Conservation (phyloP, 2,329 filamentous ascomycete species). For the Paraconiothyrium brasiliense region DNA sequence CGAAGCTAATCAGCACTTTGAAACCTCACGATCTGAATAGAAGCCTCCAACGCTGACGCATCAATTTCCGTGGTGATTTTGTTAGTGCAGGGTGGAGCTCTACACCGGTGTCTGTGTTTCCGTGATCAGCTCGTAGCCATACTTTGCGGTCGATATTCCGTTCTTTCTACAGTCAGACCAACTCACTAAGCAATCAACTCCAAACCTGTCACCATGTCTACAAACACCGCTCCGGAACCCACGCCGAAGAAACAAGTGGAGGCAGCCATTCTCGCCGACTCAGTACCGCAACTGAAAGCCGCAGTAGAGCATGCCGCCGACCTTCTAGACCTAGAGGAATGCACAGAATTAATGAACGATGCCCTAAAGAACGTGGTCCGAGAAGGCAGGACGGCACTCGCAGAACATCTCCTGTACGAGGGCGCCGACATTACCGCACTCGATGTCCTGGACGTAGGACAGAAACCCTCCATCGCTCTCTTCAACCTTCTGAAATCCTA, state of each 20-base stretch:
- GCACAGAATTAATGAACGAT: background rate
- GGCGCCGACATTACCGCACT: background rate
- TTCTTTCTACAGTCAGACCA: no score
- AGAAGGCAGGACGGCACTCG: background rate
- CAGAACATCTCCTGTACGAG: background rate
- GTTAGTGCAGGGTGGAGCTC: no score
- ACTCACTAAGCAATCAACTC: no score
- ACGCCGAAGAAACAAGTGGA: background rate
- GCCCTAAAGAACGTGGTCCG: background rate
- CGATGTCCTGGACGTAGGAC: background rate
- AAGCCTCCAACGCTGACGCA: no score
- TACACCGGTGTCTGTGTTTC: no score
- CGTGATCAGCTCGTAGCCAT: no score
- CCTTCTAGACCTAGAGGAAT: background rate
- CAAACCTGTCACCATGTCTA: background rate
- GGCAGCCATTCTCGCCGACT: background rate
- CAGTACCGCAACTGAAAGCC: background rate
- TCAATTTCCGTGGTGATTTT: no score
- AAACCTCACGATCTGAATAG: no score
- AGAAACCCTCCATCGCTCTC: background rate
- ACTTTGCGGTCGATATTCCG: no score
- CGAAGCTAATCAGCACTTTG: no score
- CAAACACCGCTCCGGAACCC: background rate
- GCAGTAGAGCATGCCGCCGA: background rate
- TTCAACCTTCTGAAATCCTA: background rate